Percentiles rank a stretch among this genome's conserved stretches.
phyloP scores from a whole-genome alignment of 1,284 basidiomycete genomes.

The Tausonia pullulans region DNA sequence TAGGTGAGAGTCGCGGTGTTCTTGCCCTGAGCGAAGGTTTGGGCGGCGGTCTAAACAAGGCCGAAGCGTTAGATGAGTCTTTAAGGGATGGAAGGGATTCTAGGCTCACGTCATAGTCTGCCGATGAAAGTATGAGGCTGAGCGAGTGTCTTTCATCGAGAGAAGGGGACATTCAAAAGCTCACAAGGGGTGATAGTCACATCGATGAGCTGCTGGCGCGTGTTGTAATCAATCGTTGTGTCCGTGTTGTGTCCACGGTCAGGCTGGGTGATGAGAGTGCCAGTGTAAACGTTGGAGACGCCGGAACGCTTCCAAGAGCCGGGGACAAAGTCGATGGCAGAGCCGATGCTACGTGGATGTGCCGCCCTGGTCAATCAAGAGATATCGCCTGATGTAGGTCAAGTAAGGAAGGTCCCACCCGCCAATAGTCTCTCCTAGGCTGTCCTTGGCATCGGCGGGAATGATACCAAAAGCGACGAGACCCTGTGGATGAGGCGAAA shows the following conservation, averaged over 20 bases:
- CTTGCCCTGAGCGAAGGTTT: too few relatives aligned
- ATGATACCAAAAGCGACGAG: conserved; percentile 32
- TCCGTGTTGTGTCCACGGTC: conserved; percentile 33
- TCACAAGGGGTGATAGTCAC: conserved; percentile 49
- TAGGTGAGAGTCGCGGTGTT: conserved; percentile 42
- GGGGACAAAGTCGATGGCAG: conserved; percentile 21
- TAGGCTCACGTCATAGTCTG: too few relatives aligned
- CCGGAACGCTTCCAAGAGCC: conserved; percentile 17
- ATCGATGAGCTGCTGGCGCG: conserved; percentile 46
- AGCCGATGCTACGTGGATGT: conserved; percentile 24
- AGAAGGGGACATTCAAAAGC: too few relatives aligned
- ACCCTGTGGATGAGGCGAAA: conserved; percentile 19
- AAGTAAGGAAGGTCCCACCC: neutral
- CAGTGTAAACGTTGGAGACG: conserved; percentile 30
- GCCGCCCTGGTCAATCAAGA: too few relatives aligned
- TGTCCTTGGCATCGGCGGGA: conserved; percentile 25
- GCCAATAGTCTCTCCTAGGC: conserved; percentile 29
- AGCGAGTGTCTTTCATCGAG: too few relatives aligned
- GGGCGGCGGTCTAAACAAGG: too few relatives aligned
- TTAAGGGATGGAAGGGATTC: too few relatives aligned
- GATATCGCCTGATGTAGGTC: too few relatives aligned
- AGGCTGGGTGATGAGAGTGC: conserved; percentile 43
- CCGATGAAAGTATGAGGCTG: too few relatives aligned
- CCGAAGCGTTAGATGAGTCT: too few relatives aligned
- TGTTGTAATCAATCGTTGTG: conserved; percentile 48